Conservation (phyloP, 768 basidiomycete genomes). For the Agaricus subrufescens region DNA sequence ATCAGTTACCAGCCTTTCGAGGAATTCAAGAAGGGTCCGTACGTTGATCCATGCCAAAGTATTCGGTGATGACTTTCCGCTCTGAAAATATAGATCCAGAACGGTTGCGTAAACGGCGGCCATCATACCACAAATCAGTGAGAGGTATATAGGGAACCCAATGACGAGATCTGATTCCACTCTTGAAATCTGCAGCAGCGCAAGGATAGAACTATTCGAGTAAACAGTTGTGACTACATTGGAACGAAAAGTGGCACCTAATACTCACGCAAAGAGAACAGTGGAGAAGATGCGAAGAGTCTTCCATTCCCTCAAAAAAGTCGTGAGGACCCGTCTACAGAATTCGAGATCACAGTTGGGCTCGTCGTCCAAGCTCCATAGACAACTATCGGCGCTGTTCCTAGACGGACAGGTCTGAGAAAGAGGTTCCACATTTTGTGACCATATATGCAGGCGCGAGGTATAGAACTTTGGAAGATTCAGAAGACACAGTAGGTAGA, state of each 20-base stretch:
- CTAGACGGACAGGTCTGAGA: background rate
- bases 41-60: slow-evolving; percentile 3
- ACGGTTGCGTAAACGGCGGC: slow-evolving; percentile 3
- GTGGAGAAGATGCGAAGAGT: slow-evolving; percentile 2
- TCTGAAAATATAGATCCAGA: slow-evolving; percentile 5
- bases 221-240: background rate
- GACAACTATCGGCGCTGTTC: background rate
- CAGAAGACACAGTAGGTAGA: slow-evolving; percentile 1
- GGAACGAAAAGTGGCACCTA: background rate
- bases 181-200: slow-evolving; percentile 4
- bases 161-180: background rate
- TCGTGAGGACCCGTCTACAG: background rate
- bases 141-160: slow-evolving; percentile 1
- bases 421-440: background rate
- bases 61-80: slow-evolving; percentile 5
- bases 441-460: background rate
- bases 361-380: background rate
- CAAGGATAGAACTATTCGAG: background rate
- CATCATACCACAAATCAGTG: background rate
- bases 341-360: background rate
- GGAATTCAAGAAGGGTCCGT: background rate
- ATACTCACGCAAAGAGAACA: slow-evolving; percentile 1
- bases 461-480: slow-evolving; percentile 5
- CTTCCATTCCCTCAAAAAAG: background rate
- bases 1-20: background rate